Evolutionary conservation across 495 filamentous ascomycete species (phyloP).

Genomic region (Cryomyces minteri): DNA sequence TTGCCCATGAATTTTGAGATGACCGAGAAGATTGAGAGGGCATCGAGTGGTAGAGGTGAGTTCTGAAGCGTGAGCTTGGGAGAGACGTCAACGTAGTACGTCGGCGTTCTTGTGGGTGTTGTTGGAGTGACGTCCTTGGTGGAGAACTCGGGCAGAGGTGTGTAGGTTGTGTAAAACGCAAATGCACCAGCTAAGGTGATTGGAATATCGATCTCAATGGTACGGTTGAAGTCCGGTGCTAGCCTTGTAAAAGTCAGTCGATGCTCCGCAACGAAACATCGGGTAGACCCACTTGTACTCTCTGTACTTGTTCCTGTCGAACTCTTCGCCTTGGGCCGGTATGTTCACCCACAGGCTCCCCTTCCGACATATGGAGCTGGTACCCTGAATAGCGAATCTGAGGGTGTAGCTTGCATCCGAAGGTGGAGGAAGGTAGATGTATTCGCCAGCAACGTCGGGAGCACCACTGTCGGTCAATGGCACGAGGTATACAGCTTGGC

Average conservation of each 20-base stretch:
- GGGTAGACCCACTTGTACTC: slow-evolving; percentile 58
- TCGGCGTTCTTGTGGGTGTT: slow-evolving; percentile 44
- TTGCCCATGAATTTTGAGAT: slow-evolving; percentile 97
- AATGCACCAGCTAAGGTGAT: slow-evolving; percentile 77
- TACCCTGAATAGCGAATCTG: slow-evolving; percentile 87
- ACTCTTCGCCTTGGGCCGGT: slow-evolving; percentile 52
- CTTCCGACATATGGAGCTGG: slow-evolving; percentile 83
- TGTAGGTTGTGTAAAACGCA: slow-evolving; percentile 88
- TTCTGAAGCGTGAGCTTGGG: slow-evolving; percentile 60
- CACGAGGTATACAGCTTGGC: slow-evolving; percentile 49
- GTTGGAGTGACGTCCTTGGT: slow-evolving; percentile 29
- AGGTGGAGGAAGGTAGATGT: slow-evolving; percentile 77
- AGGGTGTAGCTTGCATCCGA: slow-evolving; percentile 51
- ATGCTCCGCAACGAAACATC: not conserved
- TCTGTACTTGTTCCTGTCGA: slow-evolving; percentile 57
- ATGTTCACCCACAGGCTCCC: slow-evolving; percentile 95
- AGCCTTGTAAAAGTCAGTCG: slow-evolving; percentile 34
- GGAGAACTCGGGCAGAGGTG: slow-evolving; percentile 64
- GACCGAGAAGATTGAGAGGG: slow-evolving; percentile 81
- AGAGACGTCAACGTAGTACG: slow-evolving; percentile 85
- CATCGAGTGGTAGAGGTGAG: slow-evolving; percentile 54
- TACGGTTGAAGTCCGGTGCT: slow-evolving; percentile 78
- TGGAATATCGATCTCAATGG: slow-evolving; percentile 72
- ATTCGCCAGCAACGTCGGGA: slow-evolving; percentile 73
- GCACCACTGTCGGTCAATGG: slow-evolving; percentile 83